Evolutionary conservation across 2,329 filamentous ascomycete genomes (phyloP).

Genomic region (Phoma sp.): DNA sequence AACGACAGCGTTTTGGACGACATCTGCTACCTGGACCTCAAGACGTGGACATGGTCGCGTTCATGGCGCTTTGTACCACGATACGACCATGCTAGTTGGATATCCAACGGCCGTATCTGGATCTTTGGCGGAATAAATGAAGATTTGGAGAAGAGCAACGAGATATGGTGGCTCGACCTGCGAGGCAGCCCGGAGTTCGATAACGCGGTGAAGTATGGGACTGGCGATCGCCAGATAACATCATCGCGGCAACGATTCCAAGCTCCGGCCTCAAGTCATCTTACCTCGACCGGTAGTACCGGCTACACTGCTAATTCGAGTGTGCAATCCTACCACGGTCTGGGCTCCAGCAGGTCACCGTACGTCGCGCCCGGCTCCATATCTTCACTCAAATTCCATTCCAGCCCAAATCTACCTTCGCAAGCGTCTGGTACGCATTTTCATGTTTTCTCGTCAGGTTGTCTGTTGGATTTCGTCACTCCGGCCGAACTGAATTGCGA

Average conservation of each 20-base stretch:
- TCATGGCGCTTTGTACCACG: slow-evolving; percentile 94
- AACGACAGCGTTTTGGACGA: slow-evolving; percentile 94
- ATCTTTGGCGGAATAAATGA: slow-evolving; percentile 94
- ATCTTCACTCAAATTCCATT: slow-evolving; percentile 87
- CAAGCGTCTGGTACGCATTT: slow-evolving; percentile 94
- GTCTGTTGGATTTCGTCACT: slow-evolving; percentile 91
- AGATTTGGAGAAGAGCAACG: slow-evolving; percentile 95
- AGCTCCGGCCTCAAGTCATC: slow-evolving; percentile 36
- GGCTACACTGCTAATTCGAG: slow-evolving; percentile 76
- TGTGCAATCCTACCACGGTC: slow-evolving; percentile 61
- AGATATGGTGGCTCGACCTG: slow-evolving; percentile 96
- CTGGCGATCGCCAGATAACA: slow-evolving; percentile 50
- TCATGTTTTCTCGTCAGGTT: slow-evolving; percentile 91
- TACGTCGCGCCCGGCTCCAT: slow-evolving; percentile 78
- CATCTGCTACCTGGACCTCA: slow-evolving; percentile 94
- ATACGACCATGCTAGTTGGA: slow-evolving; percentile 94
- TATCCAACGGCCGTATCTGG: slow-evolving; percentile 93
- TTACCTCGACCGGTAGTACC: slow-evolving; percentile 48
- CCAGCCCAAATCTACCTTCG: slow-evolving; percentile 82
- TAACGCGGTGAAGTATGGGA: slow-evolving; percentile 66
- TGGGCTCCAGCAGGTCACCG: slow-evolving; percentile 53
- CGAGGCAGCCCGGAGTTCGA: slow-evolving; percentile 88
- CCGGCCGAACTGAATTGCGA: slow-evolving; percentile 89
- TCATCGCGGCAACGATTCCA: slow-evolving; percentile 42
- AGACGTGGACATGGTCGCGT: slow-evolving; percentile 96